phyloP scores from a whole-genome alignment of 768 basidiomycete species.

The Paxillus involutus region DNA sequence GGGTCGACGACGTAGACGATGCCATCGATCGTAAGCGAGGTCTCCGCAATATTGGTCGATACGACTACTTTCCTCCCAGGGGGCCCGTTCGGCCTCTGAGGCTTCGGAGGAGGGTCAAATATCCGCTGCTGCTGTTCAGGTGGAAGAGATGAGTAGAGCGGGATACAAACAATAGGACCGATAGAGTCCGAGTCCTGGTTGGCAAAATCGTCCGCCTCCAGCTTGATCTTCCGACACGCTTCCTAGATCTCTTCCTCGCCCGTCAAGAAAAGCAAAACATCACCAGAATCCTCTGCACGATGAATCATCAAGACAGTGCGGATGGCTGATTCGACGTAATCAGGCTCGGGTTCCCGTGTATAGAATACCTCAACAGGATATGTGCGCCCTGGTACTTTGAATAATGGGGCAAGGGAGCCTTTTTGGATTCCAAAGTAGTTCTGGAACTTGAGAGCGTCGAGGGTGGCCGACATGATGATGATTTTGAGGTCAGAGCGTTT shows the following conservation, averaged over 20 bases:
- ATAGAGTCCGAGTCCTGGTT: conserved; percentile 71
- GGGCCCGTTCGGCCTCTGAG: conserved; percentile 63
- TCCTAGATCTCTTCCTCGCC: conserved; percentile 99
- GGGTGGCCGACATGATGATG: conserved; percentile 97
- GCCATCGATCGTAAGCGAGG: conserved; percentile 95
- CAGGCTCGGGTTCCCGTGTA: conserved; percentile 88
- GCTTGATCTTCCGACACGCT: conserved; percentile 88
- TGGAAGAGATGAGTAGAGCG: conserved; percentile 92
- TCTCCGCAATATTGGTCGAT: conserved; percentile 97
- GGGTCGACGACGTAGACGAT: conserved; percentile 99
- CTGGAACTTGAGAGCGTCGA: conserved; percentile 95
- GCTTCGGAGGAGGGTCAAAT: conserved; percentile 82
- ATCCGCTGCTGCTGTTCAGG: conserved; percentile 95
- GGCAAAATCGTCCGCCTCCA: conserved; percentile 83
- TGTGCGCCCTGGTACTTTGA: conserved; percentile 90
- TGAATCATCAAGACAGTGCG: conserved; percentile 97
- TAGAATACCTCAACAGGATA: conserved; percentile 97
- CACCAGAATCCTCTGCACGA: conserved; percentile 90
- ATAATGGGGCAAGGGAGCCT: conserved; percentile 62
- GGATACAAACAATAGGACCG: conserved; percentile 87
- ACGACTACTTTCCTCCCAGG: conserved; percentile 93
- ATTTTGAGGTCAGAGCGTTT: conserved; percentile 89
- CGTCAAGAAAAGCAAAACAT: conserved; percentile 92
- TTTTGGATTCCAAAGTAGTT: conserved; percentile 74
- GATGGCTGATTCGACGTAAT: conserved; percentile 97